These are phyloP conservation scores for Cardamine occulta DNA, from an alignment of 345 rosid genomes.

Conservation along the genomic window DNA sequence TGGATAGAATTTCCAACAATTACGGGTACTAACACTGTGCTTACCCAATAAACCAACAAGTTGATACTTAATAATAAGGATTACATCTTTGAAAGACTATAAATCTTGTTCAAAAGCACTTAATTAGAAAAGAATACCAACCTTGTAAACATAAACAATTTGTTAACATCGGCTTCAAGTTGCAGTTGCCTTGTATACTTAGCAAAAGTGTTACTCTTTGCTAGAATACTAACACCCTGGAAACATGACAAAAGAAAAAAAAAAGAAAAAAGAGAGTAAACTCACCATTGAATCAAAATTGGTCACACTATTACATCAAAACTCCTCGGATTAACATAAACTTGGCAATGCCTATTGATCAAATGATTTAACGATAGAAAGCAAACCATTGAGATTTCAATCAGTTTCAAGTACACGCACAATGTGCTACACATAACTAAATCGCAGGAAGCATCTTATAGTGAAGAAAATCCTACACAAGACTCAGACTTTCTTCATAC, in stretches of 20 bases:
- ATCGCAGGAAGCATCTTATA: background rate
- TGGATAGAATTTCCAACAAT: background rate
- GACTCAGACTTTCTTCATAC: slow-evolving; percentile 18
- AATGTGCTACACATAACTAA: slow-evolving; percentile 15
- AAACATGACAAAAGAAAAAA: slow-evolving; percentile 38
- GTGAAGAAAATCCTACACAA: slow-evolving; percentile 15
- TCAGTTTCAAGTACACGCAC: background rate
- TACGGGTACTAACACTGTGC: background rate
- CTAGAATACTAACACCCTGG: slow-evolving; percentile 72
- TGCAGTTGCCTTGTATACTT: slow-evolving; percentile 75
- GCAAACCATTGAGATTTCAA: slow-evolving; percentile 14
- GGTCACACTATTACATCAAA: slow-evolving; percentile 19
- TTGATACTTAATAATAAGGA: background rate
- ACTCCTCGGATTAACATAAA: background rate
- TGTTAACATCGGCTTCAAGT: slow-evolving; percentile 77
- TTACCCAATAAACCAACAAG: slow-evolving; percentile 6
- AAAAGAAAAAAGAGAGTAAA: background rate
- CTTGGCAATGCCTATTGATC: background rate
- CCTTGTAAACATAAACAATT: slow-evolving; percentile 82
- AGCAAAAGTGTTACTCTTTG: slow-evolving; percentile 69
- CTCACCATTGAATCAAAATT: background rate
- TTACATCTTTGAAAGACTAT: background rate
- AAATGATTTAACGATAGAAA: background rate
- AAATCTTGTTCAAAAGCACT: background rate
- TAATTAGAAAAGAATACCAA: slow-evolving; percentile 24